Base-by-base conservation (phyloP, 352 stramenopile species). In the Pythium dissimile region DNA sequence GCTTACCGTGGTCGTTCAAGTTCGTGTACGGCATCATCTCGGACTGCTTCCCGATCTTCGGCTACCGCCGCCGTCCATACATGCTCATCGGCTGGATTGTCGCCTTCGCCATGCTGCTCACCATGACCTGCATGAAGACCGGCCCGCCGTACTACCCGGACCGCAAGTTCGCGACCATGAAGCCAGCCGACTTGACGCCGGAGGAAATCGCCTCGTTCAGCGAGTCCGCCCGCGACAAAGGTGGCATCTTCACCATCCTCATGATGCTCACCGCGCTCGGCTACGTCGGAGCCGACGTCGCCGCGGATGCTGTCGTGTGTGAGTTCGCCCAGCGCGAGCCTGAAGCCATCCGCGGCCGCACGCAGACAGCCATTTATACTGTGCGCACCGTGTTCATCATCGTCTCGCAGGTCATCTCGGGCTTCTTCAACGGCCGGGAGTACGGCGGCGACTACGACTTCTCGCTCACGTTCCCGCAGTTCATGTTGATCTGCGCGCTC, bases 21-120 rank as follows among this genome's bases (percentile, higher is more conserved):
- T 45, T 71, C 13, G 30, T 75, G 20, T 66, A 74, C 56, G 63
- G 61, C 21, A 51, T 77, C 20, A 38, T 63, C 44, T 56, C 54
- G 54, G 54, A 63, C 13, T 69, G 34, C 49, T 65, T 69, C 24
- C 69, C 69, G 6, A 73, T 77, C 45, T 59, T 47, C 21, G 54
- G 54, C 3, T 73, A 69, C 51, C 69, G 69, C 23, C 65, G 69
- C 32, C 68, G 68, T 18, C 67, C 69, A 21, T 77, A 60, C 37
- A 73, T 77, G 57, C 45, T 76, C n/a, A 38, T 77, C 28, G 69
- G 69, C n/a, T 75, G 67, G 67, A 21, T 3, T 15, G 18, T 69
- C 3, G 58, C 20, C 5, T 50, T 71, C 13, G 20, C 44, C 1
- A 59, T 44, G 41, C 47, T 70, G 0, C 7, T 71, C 2, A 39